Percentiles rank a stretch among this genome's conserved stretches.
phyloP scores from a whole-genome alignment of 345 rosid genomes.

The Balakata baccata region DNA sequence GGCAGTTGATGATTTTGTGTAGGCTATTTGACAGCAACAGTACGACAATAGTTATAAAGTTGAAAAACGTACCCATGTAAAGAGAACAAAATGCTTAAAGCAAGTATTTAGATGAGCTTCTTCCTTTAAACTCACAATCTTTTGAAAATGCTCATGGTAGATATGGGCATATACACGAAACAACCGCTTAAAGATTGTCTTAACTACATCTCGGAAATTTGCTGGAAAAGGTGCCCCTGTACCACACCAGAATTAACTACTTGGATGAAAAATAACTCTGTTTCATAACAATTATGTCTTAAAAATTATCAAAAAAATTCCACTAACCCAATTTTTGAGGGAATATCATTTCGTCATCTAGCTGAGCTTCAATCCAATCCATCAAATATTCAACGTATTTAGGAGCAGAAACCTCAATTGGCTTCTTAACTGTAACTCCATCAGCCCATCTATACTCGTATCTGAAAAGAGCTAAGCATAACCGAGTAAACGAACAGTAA shows the following conservation, averaged over 20 bases:
- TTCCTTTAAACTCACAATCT: conserved; percentile 63
- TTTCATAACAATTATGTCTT: background rate
- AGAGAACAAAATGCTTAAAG: conserved; percentile 66
- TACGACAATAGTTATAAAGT: background rate
- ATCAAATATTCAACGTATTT: conserved; percentile 65
- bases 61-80: conserved; percentile 51
- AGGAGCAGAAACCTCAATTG: conserved; percentile 74
- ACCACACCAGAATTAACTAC: background rate
- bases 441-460: conserved; percentile 80
- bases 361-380: conserved; percentile 70
- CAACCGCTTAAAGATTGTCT: conserved; percentile 58
- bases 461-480: conserved; percentile 23
- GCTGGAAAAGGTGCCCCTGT: conserved; percentile 59
- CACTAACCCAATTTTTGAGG: conserved; percentile 57
- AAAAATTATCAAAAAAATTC: background rate
- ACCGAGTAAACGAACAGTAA: background rate
- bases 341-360: conserved; percentile 62
- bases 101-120: conserved; percentile 80
- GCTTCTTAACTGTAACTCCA: conserved; percentile 65
- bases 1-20: background rate
- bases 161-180: conserved; percentile 72
- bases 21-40: too few relatives aligned
- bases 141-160: conserved; percentile 69
- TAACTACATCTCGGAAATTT: conserved; percentile 56
- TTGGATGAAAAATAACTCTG: background rate